phyloP scores from a whole-genome alignment of 192 early-diverging fungal genomes.

The Pilobolus umbonatus region DNA sequence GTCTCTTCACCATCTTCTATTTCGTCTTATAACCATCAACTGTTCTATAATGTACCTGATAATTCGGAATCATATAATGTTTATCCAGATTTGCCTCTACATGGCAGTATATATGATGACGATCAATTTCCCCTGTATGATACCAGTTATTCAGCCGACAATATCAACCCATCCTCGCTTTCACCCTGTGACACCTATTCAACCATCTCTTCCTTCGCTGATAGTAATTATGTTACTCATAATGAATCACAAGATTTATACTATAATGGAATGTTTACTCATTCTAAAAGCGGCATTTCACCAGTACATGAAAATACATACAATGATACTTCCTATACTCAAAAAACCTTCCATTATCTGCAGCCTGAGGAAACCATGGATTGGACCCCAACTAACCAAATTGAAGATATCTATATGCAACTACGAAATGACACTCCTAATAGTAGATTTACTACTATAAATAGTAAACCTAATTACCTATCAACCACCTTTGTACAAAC shows the following conservation, averaged over 20 bases:
- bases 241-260: slow-evolving; percentile 9
- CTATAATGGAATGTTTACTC: slow-evolving; percentile 9
- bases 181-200: slow-evolving; percentile 15
- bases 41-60: neutral
- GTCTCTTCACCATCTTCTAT: neutral
- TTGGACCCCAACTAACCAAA: no score
- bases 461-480: no score
- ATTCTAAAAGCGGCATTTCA: no score
- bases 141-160: slow-evolving; percentile 1
- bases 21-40: slow-evolving; percentile 5
- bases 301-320: no score
- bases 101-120: slow-evolving; percentile 1
- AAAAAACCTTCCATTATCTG: slow-evolving; percentile 5
- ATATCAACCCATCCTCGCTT: slow-evolving; percentile 3
- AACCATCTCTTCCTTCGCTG: slow-evolving; percentile 6
- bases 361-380: no score
- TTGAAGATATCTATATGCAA: no score
- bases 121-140: neutral
- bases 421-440: no score
- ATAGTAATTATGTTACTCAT: neutral
- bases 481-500: no score
- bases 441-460: no score
- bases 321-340: no score
- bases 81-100: neutral
- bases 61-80: neutral